phyloP scores from a whole-genome alignment of 331 rosid genomes.

The Dryas integrifolia region DNA sequence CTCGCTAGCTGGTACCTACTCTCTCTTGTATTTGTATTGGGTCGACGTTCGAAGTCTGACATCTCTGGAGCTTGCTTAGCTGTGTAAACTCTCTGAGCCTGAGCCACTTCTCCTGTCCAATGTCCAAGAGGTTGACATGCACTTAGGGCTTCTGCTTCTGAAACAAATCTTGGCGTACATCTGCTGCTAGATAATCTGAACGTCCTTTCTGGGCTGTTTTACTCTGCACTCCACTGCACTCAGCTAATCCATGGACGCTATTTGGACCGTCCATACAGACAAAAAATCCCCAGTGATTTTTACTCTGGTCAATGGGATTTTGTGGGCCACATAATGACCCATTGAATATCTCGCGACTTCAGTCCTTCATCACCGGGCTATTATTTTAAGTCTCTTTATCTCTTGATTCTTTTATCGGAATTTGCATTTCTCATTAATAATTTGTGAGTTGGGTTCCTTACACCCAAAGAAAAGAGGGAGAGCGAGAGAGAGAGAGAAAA shows the following conservation, averaged over 20 bases:
- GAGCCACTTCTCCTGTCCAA: neutral
- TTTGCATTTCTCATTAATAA: too few species aligned
- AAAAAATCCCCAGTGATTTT: neutral
- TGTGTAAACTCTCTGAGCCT: conserved; percentile 5
- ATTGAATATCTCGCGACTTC: neutral
- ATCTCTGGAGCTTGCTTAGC: neutral
- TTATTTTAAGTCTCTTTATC: too few species aligned
- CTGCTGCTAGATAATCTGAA: conserved; percentile 39
- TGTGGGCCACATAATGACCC: neutral
- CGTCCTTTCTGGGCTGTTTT: neutral
- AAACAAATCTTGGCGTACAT: conserved; percentile 47
- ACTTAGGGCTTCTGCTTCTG: conserved; percentile 32
- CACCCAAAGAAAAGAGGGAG: too few species aligned
- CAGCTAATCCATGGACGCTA: neutral
- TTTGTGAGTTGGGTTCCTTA: too few species aligned
- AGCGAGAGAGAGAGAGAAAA: too few species aligned
- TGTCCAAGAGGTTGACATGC: conserved; percentile 55
- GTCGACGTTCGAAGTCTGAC: conserved; percentile 27
- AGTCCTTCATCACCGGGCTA: too few species aligned
- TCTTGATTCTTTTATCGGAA: too few species aligned
- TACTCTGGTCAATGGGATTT: neutral
- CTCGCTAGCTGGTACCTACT: neutral
- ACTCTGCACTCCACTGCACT: neutral
- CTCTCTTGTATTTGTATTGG: neutral
- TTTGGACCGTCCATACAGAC: neutral